Evolutionary conservation across 1,139 yeast genomes (phyloP), one percentile per base, ranked within the genome.

Genomic region (Scheffersomyces titani): DNA sequence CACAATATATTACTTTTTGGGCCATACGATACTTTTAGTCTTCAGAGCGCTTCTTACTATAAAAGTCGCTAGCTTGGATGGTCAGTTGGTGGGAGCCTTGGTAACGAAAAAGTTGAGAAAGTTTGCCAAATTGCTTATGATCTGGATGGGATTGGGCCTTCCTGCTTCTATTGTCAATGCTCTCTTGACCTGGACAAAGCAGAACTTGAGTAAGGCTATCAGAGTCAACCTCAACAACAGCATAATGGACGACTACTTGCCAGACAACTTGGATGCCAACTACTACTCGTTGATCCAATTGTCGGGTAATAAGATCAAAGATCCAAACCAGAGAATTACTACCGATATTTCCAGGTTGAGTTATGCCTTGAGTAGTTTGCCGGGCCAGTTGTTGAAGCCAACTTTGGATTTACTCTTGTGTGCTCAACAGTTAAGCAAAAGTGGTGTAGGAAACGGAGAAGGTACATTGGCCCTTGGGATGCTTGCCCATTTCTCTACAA

Each of bases 381-480:
- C 97, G 22, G 90, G 96, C n/a, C 97, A 93, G 70, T 72, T 93
- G 47, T 81, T 94, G 61, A 92, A 92, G 67, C 98, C 98, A 0
- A 80, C 90, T 6, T 77, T 93, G 57, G 98, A 92, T 72, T 82
- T 93, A 65, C 74, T 89, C 22, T 77, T 93, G 51, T 91, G 97
- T 71, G 94, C 97, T 0, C 86, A 88, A 72, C 93, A 91, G 70
- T 80, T 93, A 59, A 82, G 92, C 3, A 85, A 79, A 55, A 82
- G 87, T 61, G 90, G 94, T 53, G 94, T 93, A 36, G 88, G 89
- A 47, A 84, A 86, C 70, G 91, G 93, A 9, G 98, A 93, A 74
- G 96, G 97, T 9, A 90, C 96, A 4, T 75, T 93, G 56, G 83
- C 90, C 2, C 79, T 93, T 50, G 97, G 97, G 1, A 70, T 91